Evolutionary conservation across 495 filamentous ascomycete genomes (phyloP), one percentile per base, ranked within the genome.

Genomic region (Arthonia radiata): DNA sequence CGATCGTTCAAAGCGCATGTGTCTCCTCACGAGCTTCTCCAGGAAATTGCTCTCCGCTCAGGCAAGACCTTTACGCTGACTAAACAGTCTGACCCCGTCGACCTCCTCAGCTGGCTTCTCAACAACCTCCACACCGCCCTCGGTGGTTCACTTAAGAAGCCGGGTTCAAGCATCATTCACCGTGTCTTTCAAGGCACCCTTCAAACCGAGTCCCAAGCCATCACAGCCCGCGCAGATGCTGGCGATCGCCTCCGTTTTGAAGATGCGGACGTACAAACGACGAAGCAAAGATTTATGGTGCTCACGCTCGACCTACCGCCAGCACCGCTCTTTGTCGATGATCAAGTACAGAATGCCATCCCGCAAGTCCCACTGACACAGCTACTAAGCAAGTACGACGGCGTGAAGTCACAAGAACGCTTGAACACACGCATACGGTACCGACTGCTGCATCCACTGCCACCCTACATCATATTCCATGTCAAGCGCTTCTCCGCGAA

Each of bases 1-100:
- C 72, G 75, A 35, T 86, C 86, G 21, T 99, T 99, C 60, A 86
- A 91, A 46, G 70, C 71, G 7, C 86, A 99, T 49, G 86, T 99
- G 21, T 93, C 83, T 5, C 86, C 86, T 0, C 86, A 99, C 53
- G 86, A 99, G 40, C 64, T 99, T 10, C 63, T 99, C 2, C 86
- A 94, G 44, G 83, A 94, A 48, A 71, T 99, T 37, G 76, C 81
- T 8, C 53, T 92, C 13, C 68, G 66, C 21, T 92, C 81, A 15
- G 76, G 71, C 34, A 94, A 94, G 46, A 74, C 72, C 26, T 99
- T 90, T 51, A 81, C 78, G 2, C 64, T 94, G 6, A 91, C 78
- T 1, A 56, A 67, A 10, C 86, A 94, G 49, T 81, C 81, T 22
- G 86, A 99, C 42, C 86, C 86, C 0, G 79, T 90, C 30, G 86